phyloP scores from a whole-genome alignment of 805 yeast species.

The Wickerhamiella dianesei region DNA sequence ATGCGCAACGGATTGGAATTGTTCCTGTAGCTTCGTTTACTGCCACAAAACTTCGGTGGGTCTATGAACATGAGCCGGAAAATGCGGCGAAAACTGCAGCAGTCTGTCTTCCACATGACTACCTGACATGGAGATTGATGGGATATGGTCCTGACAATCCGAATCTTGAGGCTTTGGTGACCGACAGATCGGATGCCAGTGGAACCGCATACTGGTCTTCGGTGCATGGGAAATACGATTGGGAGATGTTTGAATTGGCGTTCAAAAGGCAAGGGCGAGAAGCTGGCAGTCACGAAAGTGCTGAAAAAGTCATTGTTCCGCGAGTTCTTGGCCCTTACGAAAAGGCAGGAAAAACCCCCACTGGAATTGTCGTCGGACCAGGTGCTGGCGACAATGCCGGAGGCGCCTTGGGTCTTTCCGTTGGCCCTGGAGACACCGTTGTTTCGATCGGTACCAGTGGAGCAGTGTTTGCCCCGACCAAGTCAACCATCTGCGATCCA shows the following conservation, averaged over 20 bases:
- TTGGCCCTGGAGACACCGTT: conserved; percentile 14
- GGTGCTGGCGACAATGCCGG: conserved; percentile 22
- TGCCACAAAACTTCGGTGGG: conserved; percentile 19
- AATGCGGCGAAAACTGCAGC: conserved; percentile 16
- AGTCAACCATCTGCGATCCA: conserved; percentile 13
- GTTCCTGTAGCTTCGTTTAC: conserved; percentile 21
- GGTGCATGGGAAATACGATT: conserved; percentile 11
- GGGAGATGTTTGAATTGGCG: conserved; percentile 16
- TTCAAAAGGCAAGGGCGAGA: conserved; percentile 17
- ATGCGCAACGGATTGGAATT: conserved; percentile 17
- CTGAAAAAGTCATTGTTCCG: conserved; percentile 15
- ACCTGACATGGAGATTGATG: conserved; percentile 19
- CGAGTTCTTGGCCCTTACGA: conserved; percentile 13
- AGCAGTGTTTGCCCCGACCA: conserved; percentile 15
- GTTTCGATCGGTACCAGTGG: conserved; percentile 20
- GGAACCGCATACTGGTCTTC: conserved; percentile 21
- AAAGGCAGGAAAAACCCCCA: conserved; percentile 9
- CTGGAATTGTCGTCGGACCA: conserved; percentile 13
- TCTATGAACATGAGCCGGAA: conserved; percentile 18
- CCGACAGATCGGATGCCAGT: conserved; percentile 20
- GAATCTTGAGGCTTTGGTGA: conserved; percentile 15
- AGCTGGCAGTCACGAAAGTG: conserved; percentile 6
- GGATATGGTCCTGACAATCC: conserved; percentile 19
- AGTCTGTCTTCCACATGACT: conserved; percentile 20
- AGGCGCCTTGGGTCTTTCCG: conserved; percentile 18